These are phyloP conservation scores for Colletotrichum paranaense DNA, from an alignment of 2,329 filamentous ascomycete species.

Conservation along the genomic window DNA sequence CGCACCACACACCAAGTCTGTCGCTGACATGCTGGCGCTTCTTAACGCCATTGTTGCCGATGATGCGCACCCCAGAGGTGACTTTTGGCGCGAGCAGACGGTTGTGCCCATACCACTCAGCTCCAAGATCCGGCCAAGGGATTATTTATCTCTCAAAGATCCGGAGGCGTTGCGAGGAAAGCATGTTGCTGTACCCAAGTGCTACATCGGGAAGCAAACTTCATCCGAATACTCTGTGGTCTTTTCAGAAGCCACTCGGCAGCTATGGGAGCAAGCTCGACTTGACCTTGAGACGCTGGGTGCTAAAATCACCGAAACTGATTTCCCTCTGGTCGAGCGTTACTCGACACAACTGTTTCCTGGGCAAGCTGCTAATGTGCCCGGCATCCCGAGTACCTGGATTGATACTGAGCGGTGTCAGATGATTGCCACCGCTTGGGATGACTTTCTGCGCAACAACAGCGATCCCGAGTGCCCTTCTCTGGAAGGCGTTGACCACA, in stretches of 20 bases:
- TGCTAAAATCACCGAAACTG: constrained; percentile 50
- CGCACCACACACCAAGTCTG: constrained; percentile 59
- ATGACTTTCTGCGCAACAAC: constrained; percentile 59
- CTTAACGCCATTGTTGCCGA: constrained; percentile 58
- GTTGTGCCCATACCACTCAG: constrained; percentile 53
- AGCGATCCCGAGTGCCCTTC: constrained; percentile 48
- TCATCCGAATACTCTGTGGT: constrained; percentile 9
- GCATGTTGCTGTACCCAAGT: constrained; percentile 60
- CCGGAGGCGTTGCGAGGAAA: constrained; percentile 52
- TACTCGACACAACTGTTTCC: constrained; percentile 10
- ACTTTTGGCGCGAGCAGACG: constrained; percentile 66
- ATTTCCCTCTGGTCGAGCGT: constrained; percentile 24
- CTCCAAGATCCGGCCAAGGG: constrained; percentile 44
- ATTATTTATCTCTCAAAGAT: constrained; percentile 46
- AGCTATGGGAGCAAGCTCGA: constrained; percentile 46
- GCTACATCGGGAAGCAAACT: constrained; percentile 57
- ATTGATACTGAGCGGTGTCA: constrained; percentile 53
- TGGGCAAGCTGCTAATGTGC: constrained; percentile 25
- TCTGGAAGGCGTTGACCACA: constrained; percentile 48
- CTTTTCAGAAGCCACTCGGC: constrained; percentile 33
- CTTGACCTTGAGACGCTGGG: constrained; percentile 52
- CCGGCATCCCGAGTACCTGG: constrained; percentile 45
- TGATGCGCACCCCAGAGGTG: constrained; percentile 49
- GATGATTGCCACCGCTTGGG: constrained; percentile 57
- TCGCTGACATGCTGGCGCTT: constrained; percentile 52